Conservation (phyloP, 2,329 filamentous ascomycete species). For the Ophiostoma australiae region DNA sequence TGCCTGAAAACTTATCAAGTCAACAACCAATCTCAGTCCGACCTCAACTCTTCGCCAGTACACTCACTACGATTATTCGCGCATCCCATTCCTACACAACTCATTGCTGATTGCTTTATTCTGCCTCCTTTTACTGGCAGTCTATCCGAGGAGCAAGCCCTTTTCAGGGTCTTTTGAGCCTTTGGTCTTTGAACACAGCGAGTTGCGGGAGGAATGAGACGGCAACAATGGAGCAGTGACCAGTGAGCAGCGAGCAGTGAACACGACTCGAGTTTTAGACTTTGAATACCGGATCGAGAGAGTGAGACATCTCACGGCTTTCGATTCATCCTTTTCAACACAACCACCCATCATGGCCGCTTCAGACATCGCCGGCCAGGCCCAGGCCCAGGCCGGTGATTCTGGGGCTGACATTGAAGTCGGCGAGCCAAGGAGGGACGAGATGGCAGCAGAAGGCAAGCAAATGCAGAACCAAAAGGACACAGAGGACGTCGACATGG, state of each 20-base stretch:
- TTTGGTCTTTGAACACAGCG: neutral
- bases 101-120: neutral
- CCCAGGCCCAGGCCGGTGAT: neutral
- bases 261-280: neutral
- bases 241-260: neutral
- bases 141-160: neutral
- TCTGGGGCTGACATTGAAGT: neutral
- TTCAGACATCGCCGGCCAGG: neutral
- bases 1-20: neutral
- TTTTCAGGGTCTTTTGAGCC: neutral
- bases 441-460: neutral
- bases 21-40: neutral
- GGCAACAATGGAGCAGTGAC: conserved; percentile 14
- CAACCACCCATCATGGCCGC: neutral
- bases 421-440: neutral
- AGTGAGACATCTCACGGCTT: neutral
- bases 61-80: neutral
- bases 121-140: neutral
- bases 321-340: neutral
- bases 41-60: neutral
- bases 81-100: neutral
- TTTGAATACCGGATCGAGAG: neutral
- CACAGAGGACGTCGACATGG: neutral
- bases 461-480: neutral
- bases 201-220: neutral